Percentiles rank a stretch among this genome's conserved stretches.
Conservation (phyloP, 768 basidiomycete species). For the Suillus tomentosus region DNA sequence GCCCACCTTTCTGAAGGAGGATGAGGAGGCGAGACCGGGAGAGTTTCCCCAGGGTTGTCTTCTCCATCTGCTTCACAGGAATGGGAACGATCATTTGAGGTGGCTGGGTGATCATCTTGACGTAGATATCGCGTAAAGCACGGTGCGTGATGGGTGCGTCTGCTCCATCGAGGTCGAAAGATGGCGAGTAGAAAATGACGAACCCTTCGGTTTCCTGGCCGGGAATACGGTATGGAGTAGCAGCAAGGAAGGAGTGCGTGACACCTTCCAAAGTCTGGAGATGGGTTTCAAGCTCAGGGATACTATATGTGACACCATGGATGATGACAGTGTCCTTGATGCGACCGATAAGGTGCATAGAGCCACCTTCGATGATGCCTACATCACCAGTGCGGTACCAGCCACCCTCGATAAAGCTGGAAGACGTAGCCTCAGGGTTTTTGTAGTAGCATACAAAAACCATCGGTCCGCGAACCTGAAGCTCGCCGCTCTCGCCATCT, state of each 20-base stretch:
- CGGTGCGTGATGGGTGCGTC: constrained; percentile 31
- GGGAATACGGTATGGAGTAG: constrained; percentile 37
- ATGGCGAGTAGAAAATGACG: constrained; percentile 38
- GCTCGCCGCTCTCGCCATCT: constrained; percentile 38
- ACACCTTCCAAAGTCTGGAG: constrained; percentile 40
- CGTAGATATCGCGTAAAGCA: constrained; percentile 31
- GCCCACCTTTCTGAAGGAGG: constrained; percentile 38
- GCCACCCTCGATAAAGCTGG: constrained; percentile 47
- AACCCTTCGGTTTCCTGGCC: constrained; percentile 45
- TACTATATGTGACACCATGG: constrained; percentile 40
- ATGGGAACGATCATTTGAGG: constrained; percentile 43
- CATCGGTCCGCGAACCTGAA: constrained; percentile 43
- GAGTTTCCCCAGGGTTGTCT: constrained; percentile 47
- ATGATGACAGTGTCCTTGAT: constrained; percentile 43
- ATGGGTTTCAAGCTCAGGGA: constrained; percentile 37
- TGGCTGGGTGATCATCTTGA: constrained; percentile 35
- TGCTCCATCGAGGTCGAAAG: constrained; percentile 26
- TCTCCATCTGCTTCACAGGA: constrained; percentile 40
- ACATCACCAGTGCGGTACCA: constrained; percentile 67
- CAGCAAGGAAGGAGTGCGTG: constrained; percentile 35
- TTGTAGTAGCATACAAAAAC: constrained; percentile 48
- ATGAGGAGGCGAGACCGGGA: constrained; percentile 40
- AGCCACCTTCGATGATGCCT: constrained; percentile 38
- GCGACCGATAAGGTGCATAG: constrained; percentile 38
- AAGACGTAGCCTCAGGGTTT: constrained; percentile 48